These are phyloP conservation scores for Nevesoporus exiguus DNA, from an alignment of 768 basidiomycete genomes.

Conservation along the genomic window DNA sequence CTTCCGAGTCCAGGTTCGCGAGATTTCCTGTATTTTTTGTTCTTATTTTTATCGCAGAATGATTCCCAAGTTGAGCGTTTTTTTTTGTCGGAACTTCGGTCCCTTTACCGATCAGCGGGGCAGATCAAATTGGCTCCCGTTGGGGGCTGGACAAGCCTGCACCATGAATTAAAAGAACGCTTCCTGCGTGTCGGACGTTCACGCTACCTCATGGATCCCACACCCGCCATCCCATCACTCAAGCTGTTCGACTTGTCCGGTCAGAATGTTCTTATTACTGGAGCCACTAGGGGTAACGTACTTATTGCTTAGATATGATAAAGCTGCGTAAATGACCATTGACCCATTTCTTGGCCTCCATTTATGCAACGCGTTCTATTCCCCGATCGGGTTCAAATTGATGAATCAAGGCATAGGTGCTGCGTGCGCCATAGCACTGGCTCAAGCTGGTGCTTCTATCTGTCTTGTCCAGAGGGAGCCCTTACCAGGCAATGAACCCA, in stretches of 20 bases:
- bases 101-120: slow-evolving; percentile 32
- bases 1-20: slow-evolving; percentile 12
- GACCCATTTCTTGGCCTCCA: slow-evolving; percentile 5
- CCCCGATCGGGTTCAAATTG: slow-evolving; percentile 4
- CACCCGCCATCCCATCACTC: slow-evolving; percentile 46
- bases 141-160: not conserved
- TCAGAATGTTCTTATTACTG: slow-evolving; percentile 74
- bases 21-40: slow-evolving; percentile 9
- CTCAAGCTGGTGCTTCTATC: slow-evolving; percentile 51
- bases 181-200: slow-evolving; percentile 2
- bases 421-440: slow-evolving; percentile 52
- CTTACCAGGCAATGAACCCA: slow-evolving; percentile 33
- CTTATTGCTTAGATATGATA: slow-evolving; percentile 11
- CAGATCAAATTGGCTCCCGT: slow-evolving; percentile 16
- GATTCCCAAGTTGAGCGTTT: not conserved
- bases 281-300: slow-evolving; percentile 67
- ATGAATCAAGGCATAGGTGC: slow-evolving; percentile 48
- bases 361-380: slow-evolving; percentile 13
- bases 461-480: slow-evolving; percentile 47
- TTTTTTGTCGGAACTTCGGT: slow-evolving; percentile 25
- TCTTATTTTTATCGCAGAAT: slow-evolving; percentile 4
- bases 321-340: slow-evolving; percentile 13
- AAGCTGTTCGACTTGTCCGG: slow-evolving; percentile 66
- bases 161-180: slow-evolving; percentile 23
- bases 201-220: slow-evolving; percentile 45